A percentile compares a stretch with the other conserved stretches of the same genome.
These are phyloP conservation scores for Kluyveromyces wickerhamii DNA, from an alignment of 805 yeast genomes.

Conservation along the genomic window DNA sequence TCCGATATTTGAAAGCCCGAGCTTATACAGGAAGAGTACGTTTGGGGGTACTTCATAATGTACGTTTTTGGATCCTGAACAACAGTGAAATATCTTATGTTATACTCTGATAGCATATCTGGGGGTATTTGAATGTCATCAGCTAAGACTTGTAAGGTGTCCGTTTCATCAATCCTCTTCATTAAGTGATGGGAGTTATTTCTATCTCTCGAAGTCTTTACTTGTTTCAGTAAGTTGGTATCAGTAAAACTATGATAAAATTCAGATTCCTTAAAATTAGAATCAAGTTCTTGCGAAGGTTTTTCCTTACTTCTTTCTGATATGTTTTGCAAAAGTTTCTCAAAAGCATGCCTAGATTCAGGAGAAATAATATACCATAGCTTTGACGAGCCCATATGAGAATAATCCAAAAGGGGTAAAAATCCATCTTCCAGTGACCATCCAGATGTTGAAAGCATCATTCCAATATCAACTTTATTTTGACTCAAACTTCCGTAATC, in stretches of 20 bases:
- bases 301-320: background rate
- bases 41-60: constrained; percentile 48
- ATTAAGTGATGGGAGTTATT: constrained; percentile 7
- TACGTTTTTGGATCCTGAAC: constrained; percentile 58
- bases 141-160: background rate
- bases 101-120: constrained; percentile 35
- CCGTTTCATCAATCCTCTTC: background rate
- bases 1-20: constrained; percentile 52
- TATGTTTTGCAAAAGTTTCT: constrained; percentile 28
- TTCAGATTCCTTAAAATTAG: constrained; percentile 31
- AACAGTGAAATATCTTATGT: constrained; percentile 40
- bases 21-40: constrained; percentile 44
- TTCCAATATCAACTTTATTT: constrained; percentile 43
- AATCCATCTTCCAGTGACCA: constrained; percentile 60
- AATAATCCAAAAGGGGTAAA: constrained; percentile 44
- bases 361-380: constrained; percentile 61
- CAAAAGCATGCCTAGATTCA: constrained; percentile 44
- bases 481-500: constrained; percentile 36
- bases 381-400: constrained; percentile 46
- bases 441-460: constrained; percentile 45
- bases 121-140: constrained; percentile 40
- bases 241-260: constrained; percentile 48
- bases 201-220: background rate
- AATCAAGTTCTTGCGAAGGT: constrained; percentile 4
- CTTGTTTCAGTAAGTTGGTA: constrained; percentile 19